These are phyloP conservation scores for Phycomyces blakesleeanus DNA, from an alignment of 192 early-diverging fungal genomes.

Conservation along the genomic window DNA sequence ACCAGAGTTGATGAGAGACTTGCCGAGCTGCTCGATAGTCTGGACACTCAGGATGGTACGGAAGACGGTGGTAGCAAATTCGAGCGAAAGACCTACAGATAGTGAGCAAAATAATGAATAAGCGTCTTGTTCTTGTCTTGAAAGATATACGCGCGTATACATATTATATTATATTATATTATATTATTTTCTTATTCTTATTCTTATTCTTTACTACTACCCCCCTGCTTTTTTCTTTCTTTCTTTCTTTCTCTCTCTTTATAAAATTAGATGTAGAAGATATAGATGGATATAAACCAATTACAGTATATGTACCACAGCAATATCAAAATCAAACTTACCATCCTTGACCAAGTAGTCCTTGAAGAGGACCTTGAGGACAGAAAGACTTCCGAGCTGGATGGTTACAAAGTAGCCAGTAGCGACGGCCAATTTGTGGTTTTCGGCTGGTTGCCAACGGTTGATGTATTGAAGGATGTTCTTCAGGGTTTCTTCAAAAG, in stretches of 20 bases:
- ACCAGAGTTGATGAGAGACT: slow-evolving; percentile 62
- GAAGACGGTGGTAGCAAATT: slow-evolving; percentile 82
- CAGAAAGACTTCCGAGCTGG: slow-evolving; percentile 65
- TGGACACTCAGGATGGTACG: slow-evolving; percentile 76
- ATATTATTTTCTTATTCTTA: too few species aligned
- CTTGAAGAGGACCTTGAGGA: slow-evolving; percentile 77
- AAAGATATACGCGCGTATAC: too few species aligned
- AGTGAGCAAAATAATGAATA: background rate
- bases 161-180: too few species aligned
- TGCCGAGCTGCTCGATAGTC: slow-evolving; percentile 70
- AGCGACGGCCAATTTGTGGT: slow-evolving; percentile 74
- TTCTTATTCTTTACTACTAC: too few species aligned
- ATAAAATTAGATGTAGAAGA: too few species aligned
- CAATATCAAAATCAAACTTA: slow-evolving; percentile 26
- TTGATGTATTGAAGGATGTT: slow-evolving; percentile 89
- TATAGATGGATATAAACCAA: too few species aligned
- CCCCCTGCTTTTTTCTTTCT: background rate
- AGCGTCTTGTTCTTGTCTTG: background rate
- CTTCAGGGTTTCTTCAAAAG: slow-evolving; percentile 79
- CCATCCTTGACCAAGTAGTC: slow-evolving; percentile 94
- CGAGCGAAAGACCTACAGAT: slow-evolving; percentile 64
- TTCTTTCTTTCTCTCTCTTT: background rate
- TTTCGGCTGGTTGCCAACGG: slow-evolving; percentile 78
- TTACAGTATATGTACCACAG: too few species aligned
- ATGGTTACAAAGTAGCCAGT: slow-evolving; percentile 69